phyloP scores from a whole-genome alignment of 1,284 basidiomycete genomes.

The Pseudozyma thailandica region DNA sequence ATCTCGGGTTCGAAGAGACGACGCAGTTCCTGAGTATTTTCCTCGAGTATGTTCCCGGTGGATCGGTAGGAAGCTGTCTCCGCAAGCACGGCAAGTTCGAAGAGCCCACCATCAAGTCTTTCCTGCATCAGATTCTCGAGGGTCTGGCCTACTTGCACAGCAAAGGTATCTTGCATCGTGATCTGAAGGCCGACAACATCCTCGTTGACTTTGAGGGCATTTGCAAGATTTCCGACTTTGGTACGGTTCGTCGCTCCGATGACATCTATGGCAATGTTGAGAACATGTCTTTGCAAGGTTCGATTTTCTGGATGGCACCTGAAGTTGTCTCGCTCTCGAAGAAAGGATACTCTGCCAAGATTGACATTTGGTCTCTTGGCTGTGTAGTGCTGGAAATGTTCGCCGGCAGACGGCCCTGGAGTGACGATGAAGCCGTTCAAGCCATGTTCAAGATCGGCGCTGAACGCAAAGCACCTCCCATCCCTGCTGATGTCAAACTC shows the following conservation, averaged over 20 bases:
- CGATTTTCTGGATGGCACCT: conserved; percentile 99
- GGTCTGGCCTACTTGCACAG: conserved; percentile 94
- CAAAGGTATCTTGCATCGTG: conserved; percentile 90
- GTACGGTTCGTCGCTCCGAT: conserved; percentile 68
- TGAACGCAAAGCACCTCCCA: conserved; percentile 83
- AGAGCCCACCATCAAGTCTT: conserved; percentile 90
- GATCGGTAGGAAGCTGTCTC: conserved; percentile 91
- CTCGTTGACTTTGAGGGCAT: conserved; percentile 90
- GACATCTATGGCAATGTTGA: conserved; percentile 85
- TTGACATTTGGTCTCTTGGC: conserved; percentile 98
- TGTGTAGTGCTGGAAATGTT: conserved; percentile 99
- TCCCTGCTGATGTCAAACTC: conserved; percentile 83
- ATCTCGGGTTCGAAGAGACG: conserved; percentile 90
- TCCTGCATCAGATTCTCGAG: conserved; percentile 88
- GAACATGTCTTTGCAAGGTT: conserved; percentile 86
- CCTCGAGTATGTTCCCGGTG: conserved; percentile 81
- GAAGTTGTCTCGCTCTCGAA: conserved; percentile 88
- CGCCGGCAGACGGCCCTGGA: conserved; percentile 93
- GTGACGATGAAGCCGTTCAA: conserved; percentile 84
- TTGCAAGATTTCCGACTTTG: conserved; percentile 99
- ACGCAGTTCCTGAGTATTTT: conserved; percentile 94
- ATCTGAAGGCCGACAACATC: conserved; percentile 98
- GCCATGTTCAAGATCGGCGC: conserved; percentile 94
- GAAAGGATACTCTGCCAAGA: conserved; percentile 87
- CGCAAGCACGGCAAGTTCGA: conserved; percentile 92